A percentile compares a stretch with the other conserved stretches of the same genome.
Evolutionary conservation across 2,329 filamentous ascomycete species (phyloP).

Genomic region (Venturia oleaginea): DNA sequence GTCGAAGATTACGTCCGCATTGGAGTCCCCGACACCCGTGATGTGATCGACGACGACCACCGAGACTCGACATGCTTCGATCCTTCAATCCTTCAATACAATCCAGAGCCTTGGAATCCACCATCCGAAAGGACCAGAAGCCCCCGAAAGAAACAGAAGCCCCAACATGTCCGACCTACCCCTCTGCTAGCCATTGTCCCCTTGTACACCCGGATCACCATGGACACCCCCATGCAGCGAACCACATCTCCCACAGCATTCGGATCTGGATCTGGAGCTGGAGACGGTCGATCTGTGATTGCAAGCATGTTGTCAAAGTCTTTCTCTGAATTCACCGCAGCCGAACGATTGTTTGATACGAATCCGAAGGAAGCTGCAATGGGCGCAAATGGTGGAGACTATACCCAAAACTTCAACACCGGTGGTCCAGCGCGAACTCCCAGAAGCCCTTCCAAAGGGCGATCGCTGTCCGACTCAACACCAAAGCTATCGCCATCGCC

Average conservation of each 20-base stretch:
- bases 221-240: neutral
- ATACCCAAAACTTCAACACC: neutral
- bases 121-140: neutral
- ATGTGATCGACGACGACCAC: neutral
- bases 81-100: neutral
- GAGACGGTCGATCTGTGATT: neutral
- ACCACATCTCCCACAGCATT: neutral
- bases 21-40: neutral
- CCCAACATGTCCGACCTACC: neutral
- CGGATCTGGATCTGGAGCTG: neutral
- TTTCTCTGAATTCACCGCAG: neutral
- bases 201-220: neutral
- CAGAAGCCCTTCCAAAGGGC: slow-evolving; percentile 31
- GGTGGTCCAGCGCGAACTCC: slow-evolving; percentile 20
- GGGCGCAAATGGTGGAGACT: slow-evolving; percentile 1
- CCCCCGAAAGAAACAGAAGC: neutral
- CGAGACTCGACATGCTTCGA: neutral
- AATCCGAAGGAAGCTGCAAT: neutral
- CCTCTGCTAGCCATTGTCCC: neutral
- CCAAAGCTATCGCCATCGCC: slow-evolving; percentile 37
- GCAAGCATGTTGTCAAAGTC: slow-evolving; percentile 3
- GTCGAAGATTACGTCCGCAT: no score
- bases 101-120: neutral
- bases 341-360: neutral
- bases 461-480: slow-evolving; percentile 37